phyloP scores from a whole-genome alignment of 2,329 filamentous ascomycete genomes.

The Plenodomus biglobosus region DNA sequence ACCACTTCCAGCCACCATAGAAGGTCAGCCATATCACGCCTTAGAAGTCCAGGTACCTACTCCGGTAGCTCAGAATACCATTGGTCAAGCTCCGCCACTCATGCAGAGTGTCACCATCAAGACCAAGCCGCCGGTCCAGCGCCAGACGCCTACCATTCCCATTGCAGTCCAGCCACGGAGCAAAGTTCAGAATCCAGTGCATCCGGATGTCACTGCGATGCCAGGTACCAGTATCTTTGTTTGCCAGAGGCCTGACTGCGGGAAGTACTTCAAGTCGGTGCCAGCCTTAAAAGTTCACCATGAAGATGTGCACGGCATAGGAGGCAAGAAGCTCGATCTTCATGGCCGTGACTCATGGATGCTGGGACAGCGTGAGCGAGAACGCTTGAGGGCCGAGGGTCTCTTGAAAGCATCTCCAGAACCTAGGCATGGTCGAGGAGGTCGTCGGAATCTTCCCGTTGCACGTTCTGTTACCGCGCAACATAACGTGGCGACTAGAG shows the following conservation, averaged over 20 bases:
- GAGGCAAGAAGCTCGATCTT: slow-evolving; percentile 22
- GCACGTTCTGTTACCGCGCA: neutral
- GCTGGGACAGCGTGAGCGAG: slow-evolving; percentile 17
- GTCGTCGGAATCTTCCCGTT: neutral
- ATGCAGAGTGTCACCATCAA: neutral
- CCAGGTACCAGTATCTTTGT: slow-evolving; percentile 1
- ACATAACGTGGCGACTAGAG: neutral
- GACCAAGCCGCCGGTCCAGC: neutral
- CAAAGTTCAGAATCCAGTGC: neutral
- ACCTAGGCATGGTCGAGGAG: slow-evolving; percentile 1
- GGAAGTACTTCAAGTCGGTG: slow-evolving; percentile 20
- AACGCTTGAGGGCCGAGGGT: slow-evolving; percentile 17
- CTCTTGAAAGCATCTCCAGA: slow-evolving; percentile 7
- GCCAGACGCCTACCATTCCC: neutral
- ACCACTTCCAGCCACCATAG: neutral
- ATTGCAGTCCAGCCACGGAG: neutral
- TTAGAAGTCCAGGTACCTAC: neutral
- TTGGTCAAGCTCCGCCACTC: neutral
- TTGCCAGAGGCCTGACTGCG: slow-evolving; percentile 18
- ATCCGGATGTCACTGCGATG: neutral
- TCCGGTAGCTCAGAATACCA: neutral
- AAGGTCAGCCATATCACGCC: neutral
- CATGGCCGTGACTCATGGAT: slow-evolving; percentile 27
- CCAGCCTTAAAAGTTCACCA: slow-evolving; percentile 24
- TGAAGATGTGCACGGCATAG: slow-evolving; percentile 25